Evolutionary conservation across 495 filamentous ascomycete species (phyloP).

Genomic region (Hamigera avellanea): DNA sequence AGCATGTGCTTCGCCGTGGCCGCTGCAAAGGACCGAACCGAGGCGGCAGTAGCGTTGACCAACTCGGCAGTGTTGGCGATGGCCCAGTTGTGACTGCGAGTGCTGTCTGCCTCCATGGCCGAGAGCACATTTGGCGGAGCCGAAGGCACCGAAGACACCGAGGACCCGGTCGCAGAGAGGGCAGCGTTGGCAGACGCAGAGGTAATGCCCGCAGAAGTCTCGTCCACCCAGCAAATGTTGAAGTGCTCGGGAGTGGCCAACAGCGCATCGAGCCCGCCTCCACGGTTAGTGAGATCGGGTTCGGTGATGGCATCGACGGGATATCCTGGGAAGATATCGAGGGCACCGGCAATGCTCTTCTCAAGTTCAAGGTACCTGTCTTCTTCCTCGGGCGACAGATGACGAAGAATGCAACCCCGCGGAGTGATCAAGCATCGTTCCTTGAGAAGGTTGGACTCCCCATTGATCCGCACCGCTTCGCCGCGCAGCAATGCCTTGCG

Average conservation of each 20-base stretch:
- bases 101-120: conserved; percentile 33
- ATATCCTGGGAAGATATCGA: conserved; percentile 22
- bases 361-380: conserved; percentile 67
- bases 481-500: conserved; percentile 31
- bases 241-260: conserved; percentile 32
- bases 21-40: conserved; percentile 31
- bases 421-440: conserved; percentile 58
- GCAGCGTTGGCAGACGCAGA: conserved; percentile 15
- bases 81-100: conserved; percentile 32
- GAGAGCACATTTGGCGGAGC: conserved; percentile 30
- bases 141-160: conserved; percentile 1
- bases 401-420: conserved; percentile 64
- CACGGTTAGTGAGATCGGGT: conserved; percentile 27
- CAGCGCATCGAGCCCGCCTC: conserved; percentile 32
- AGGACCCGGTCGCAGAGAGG: conserved; percentile 10
- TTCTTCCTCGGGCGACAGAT: conserved; percentile 66
- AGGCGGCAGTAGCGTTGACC: conserved; percentile 29
- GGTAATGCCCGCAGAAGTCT: conserved; percentile 13
- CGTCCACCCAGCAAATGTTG: conserved; percentile 32
- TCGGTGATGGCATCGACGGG: conserved; percentile 17
- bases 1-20: conserved; percentile 33
- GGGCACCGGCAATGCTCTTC: conserved; percentile 33
- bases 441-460: conserved; percentile 24
- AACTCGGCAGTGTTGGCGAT: conserved; percentile 32
- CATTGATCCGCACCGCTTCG: conserved; percentile 25